Percentiles rank a stretch among this genome's conserved stretches.
Conservation (phyloP, 306 rosid species). For the Vicia faba region DNA sequence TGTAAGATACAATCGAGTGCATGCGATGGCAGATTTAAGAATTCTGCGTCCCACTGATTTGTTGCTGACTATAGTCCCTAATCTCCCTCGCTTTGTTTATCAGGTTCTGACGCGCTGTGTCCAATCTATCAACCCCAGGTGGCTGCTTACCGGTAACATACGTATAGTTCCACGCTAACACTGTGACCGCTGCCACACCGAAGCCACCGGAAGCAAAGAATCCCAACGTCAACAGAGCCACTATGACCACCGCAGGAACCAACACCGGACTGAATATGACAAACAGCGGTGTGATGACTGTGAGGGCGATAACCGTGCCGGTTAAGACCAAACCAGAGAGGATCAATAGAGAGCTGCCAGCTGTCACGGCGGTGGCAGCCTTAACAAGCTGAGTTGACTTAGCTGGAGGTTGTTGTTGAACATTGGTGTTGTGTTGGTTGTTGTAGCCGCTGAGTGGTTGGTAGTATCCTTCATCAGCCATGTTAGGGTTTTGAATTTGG, state of each 20-base stretch:
- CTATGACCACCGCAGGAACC: slow-evolving; percentile 57
- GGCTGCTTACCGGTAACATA: slow-evolving; percentile 61
- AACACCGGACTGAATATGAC: slow-evolving; percentile 90
- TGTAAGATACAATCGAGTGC: background rate
- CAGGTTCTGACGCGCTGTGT: slow-evolving; percentile 53
- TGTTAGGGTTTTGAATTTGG: slow-evolving; percentile 1
- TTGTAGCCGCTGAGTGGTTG: slow-evolving; percentile 5
- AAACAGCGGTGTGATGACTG: slow-evolving; percentile 61
- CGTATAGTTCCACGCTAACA: slow-evolving; percentile 67
- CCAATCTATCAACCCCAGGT: slow-evolving; percentile 54
- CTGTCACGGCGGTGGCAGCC: slow-evolving; percentile 63
- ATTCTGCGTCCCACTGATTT: slow-evolving; percentile 36
- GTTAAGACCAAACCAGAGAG: slow-evolving; percentile 57
- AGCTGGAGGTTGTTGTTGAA: slow-evolving; percentile 26
- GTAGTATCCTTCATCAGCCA: slow-evolving; percentile 35
- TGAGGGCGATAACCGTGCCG: slow-evolving; percentile 56
- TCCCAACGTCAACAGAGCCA: slow-evolving; percentile 50
- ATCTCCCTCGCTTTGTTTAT: slow-evolving; percentile 70
- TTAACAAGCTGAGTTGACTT: slow-evolving; percentile 51
- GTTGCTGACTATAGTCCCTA: slow-evolving; percentile 72
- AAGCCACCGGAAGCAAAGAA: slow-evolving; percentile 71
- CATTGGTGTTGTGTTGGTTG: background rate
- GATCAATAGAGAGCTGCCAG: slow-evolving; percentile 65
- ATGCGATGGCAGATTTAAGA: slow-evolving; percentile 31
- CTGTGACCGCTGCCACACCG: slow-evolving; percentile 69